A percentile compares a stretch with the other conserved stretches of the same genome.
Evolutionary conservation across 768 basidiomycete genomes (phyloP).

Genomic region (Melanogaster broomeanus): DNA sequence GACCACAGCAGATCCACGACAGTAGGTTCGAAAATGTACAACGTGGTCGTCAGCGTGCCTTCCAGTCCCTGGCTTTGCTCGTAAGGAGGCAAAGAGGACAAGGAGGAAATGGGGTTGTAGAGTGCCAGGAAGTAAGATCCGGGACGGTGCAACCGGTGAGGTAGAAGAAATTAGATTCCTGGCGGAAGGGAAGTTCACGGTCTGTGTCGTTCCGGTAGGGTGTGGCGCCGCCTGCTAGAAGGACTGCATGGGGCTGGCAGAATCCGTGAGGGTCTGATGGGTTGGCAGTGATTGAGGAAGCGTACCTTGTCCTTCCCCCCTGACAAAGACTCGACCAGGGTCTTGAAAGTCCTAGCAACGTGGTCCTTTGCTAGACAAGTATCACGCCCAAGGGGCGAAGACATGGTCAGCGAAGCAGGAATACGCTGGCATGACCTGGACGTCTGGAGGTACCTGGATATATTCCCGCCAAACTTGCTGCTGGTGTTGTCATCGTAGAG

Average conservation of each 20-base stretch:
- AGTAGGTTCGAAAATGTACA: conserved; percentile 81
- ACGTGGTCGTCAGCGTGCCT: conserved; percentile 46
- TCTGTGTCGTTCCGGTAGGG: conserved; percentile 82
- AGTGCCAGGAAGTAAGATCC: conserved; percentile 65
- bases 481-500: conserved; percentile 6
- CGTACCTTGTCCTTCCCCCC: conserved; percentile 55
- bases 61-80: conserved; percentile 37
- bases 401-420: not conserved
- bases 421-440: no score
- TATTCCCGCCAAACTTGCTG: conserved; percentile 10
- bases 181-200: conserved; percentile 70
- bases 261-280: not conserved
- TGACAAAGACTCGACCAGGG: conserved; percentile 53
- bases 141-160: conserved; percentile 76
- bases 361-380: conserved; percentile 53
- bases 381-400: not conserved
- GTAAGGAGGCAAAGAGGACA: not conserved
- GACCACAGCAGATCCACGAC: conserved; percentile 86
- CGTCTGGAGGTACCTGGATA: conserved; percentile 22
- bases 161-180: conserved; percentile 89
- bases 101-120: conserved; percentile 42
- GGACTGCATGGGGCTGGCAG: conserved; percentile 63
- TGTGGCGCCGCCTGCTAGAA: conserved; percentile 65
- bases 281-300: not conserved
- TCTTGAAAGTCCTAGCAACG: conserved; percentile 51